A percentile compares a stretch with the other conserved stretches of the same genome.
Conservation (phyloP, 345 rosid genomes). For the Zanthoxylum bungeanum region DNA sequence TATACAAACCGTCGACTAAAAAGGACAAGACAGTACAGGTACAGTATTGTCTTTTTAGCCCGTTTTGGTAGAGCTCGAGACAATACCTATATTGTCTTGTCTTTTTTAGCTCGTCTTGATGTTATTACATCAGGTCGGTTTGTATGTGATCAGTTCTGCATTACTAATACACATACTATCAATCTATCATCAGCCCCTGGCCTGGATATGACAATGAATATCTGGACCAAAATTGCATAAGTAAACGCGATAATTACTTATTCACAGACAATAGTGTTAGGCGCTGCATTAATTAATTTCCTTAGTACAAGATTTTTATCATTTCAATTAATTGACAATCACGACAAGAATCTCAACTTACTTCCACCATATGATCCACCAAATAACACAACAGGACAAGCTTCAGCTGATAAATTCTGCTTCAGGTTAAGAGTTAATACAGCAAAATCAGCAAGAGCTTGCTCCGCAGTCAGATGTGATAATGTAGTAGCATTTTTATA, state of each 20-base stretch:
- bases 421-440: conserved; percentile 67
- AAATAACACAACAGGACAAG: conserved; percentile 78
- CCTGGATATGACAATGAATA: background rate
- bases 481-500: conserved; percentile 65
- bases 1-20: too few species aligned
- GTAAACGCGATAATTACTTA: background rate
- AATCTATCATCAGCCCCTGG: background rate
- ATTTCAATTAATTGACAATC: background rate
- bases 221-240: background rate
- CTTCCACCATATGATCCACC: conserved; percentile 99
- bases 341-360: conserved; percentile 27
- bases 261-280: background rate
- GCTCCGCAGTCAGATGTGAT: conserved; percentile 78
- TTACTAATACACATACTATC: background rate
- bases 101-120: too few species aligned
- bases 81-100: too few species aligned
- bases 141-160: too few species aligned
- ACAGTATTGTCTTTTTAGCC: too few species aligned
- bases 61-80: too few species aligned
- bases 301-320: background rate
- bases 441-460: conserved; percentile 90
- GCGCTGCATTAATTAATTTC: background rate
- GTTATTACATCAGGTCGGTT: too few species aligned
- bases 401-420: conserved; percentile 78
- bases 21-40: too few species aligned